Percentiles rank a stretch among this genome's conserved stretches.
phyloP scores from a whole-genome alignment of 495 filamentous ascomycete genomes.

The Penicillium simplicissimum region DNA sequence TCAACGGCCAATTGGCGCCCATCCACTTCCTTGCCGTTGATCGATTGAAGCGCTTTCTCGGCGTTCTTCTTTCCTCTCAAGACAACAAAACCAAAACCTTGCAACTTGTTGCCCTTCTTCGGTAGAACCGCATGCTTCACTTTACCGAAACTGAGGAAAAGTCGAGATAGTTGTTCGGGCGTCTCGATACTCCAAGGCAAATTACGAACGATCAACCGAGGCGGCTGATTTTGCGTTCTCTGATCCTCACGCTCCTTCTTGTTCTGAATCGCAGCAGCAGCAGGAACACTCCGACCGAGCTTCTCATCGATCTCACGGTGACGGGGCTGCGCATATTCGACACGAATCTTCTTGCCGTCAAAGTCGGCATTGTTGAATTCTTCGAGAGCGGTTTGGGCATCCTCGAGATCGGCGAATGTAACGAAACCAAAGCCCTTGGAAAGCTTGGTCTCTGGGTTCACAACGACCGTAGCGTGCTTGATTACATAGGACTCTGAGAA shows the following conservation, averaged over 20 bases:
- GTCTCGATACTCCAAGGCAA: constrained; percentile 94
- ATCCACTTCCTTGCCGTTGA: constrained; percentile 91
- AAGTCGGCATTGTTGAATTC: constrained; percentile 74
- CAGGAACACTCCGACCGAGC: constrained; percentile 48
- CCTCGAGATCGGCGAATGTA: constrained; percentile 90
- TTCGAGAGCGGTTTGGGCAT: constrained; percentile 75
- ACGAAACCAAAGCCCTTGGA: constrained; percentile 96
- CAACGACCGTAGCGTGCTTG: constrained; percentile 88
- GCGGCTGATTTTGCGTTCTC: constrained; percentile 59
- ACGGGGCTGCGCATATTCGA: constrained; percentile 86
- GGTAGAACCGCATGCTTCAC: constrained; percentile 81
- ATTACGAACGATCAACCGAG: constrained; percentile 92
- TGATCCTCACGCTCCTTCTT: constrained; percentile 61
- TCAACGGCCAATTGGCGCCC: constrained; percentile 87
- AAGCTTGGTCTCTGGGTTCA: constrained; percentile 75
- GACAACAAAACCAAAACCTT: constrained; percentile 91
- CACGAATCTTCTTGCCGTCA: constrained; percentile 74
- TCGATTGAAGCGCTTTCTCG: constrained; percentile 75
- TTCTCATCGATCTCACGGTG: constrained; percentile 64
- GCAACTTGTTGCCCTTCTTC: constrained; percentile 67
- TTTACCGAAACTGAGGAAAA: constrained; percentile 88
- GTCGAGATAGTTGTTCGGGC: constrained; percentile 68
- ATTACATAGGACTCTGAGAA: constrained; percentile 94
- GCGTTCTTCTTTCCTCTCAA: constrained; percentile 88
- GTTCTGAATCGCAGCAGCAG: constrained; percentile 45